Percentiles rank a stretch among this genome's conserved stretches.
Evolutionary conservation across 768 basidiomycete genomes (phyloP).

Genomic region (Amanita pseudoporphyria): DNA sequence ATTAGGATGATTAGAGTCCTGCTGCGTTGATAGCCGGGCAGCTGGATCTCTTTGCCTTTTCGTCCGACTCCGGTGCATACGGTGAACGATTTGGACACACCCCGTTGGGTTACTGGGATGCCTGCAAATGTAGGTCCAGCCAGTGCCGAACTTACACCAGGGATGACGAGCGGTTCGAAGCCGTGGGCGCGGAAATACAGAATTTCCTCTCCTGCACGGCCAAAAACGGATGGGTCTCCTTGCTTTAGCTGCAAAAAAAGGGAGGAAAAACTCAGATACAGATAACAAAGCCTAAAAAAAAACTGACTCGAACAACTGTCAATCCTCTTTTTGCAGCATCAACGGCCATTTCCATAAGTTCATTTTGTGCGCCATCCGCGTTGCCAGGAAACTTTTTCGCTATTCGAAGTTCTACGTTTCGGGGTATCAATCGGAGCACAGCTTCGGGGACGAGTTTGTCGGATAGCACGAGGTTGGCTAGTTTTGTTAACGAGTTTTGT

Average conservation of each 20-base stretch:
- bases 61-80: conserved; percentile 94
- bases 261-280: not conserved
- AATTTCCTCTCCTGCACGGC: conserved; percentile 90
- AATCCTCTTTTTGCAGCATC: conserved; percentile 73
- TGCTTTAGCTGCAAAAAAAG: conserved; percentile 67
- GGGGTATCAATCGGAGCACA: conserved; percentile 79
- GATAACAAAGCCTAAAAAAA: conserved; percentile 1
- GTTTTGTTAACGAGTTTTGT: conserved; percentile 64
- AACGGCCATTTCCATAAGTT: conserved; percentile 89
- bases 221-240: conserved; percentile 94
- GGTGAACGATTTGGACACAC: conserved; percentile 81
- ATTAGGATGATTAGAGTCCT: conserved; percentile 84
- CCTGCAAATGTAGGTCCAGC: conserved; percentile 85
- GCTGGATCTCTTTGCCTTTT: conserved; percentile 65
- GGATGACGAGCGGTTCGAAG: conserved; percentile 76
- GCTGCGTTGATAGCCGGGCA: conserved; percentile 83
- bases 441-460: conserved; percentile 94
- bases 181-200: conserved; percentile 84
- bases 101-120: conserved; percentile 93
- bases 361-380: conserved; percentile 87
- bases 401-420: conserved; percentile 64
- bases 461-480: conserved; percentile 83
- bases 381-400: conserved; percentile 98
- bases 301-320: conserved; percentile 74
- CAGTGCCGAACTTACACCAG: conserved; percentile 84